Evolutionary conservation across 2,329 filamentous ascomycete genomes (phyloP).

Genomic region (Fusarium paranaense): DNA sequence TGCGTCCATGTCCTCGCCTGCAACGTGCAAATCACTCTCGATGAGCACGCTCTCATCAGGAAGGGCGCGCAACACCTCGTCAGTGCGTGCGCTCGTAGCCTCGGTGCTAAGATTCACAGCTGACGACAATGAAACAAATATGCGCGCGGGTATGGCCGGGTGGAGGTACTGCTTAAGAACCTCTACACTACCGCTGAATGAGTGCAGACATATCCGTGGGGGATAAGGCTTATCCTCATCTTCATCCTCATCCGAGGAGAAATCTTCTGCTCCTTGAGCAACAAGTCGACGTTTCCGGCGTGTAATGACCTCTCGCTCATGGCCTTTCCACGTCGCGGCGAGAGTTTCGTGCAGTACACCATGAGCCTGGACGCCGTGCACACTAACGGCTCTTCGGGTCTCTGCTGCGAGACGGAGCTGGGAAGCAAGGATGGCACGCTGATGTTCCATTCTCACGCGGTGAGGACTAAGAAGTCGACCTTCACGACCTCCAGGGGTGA

Average conservation of each 20-base stretch:
- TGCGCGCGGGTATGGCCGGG: constrained; percentile 75
- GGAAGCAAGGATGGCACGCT: constrained; percentile 72
- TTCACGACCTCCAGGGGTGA: constrained; percentile 78
- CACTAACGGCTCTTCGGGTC: constrained; percentile 72
- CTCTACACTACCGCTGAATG: constrained; percentile 84
- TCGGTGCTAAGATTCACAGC: constrained; percentile 79
- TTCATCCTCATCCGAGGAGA: constrained; percentile 51
- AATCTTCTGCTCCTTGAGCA: constrained; percentile 61
- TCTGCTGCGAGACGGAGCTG: constrained; percentile 80
- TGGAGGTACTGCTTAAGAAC: constrained; percentile 83
- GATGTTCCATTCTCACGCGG: constrained; percentile 75
- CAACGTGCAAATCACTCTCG: constrained; percentile 90
- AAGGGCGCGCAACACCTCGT: constrained; percentile 75
- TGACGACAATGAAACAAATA: constrained; percentile 91
- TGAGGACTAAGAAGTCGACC: constrained; percentile 75
- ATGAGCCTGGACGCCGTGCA: constrained; percentile 82
- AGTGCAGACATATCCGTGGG: constrained; percentile 92
- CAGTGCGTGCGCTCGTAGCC: constrained; percentile 61
- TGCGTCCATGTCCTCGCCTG: constrained; percentile 83
- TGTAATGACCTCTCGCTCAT: constrained; percentile 72
- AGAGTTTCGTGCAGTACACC: constrained; percentile 76
- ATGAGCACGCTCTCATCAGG: constrained; percentile 84
- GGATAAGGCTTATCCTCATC: constrained; percentile 73
- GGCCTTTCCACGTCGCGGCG: constrained; percentile 75
- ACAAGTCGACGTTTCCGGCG: constrained; percentile 67